A percentile compares a stretch with the other conserved stretches of the same genome.
phyloP scores from a whole-genome alignment of 768 basidiomycete species.

The Coprinellus aureogranulatus region DNA sequence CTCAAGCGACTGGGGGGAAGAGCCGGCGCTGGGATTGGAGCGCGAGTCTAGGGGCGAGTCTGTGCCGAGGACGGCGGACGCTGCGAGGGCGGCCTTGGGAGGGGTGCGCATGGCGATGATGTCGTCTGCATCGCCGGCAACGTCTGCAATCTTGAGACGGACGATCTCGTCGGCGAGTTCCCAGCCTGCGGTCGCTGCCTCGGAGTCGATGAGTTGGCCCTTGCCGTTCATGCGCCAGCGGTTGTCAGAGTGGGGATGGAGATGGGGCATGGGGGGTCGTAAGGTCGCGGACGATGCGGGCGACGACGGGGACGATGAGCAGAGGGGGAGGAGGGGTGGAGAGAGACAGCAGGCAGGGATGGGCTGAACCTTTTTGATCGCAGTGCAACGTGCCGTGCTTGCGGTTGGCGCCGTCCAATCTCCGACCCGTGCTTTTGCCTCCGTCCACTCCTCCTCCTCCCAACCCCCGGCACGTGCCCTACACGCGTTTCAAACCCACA shows the following conservation, averaged over 20 bases:
- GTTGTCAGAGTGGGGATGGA: slow-evolving; percentile 42
- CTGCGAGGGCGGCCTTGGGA: slow-evolving; percentile 60
- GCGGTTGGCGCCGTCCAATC: slow-evolving; percentile 26
- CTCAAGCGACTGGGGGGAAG: slow-evolving; percentile 68
- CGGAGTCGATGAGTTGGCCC: slow-evolving; percentile 62
- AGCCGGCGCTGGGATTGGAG: slow-evolving; percentile 68
- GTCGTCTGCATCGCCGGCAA: slow-evolving; percentile 50
- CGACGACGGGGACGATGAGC: background rate
- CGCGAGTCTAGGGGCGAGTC: slow-evolving; percentile 71
- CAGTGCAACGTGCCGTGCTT: slow-evolving; percentile 68
- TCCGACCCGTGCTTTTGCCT: slow-evolving; percentile 20
- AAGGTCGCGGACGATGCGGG: slow-evolving; percentile 3
- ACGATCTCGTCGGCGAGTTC: slow-evolving; percentile 72
- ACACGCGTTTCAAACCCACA: slow-evolving; percentile 16
- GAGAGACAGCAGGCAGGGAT: slow-evolving; percentile 59
- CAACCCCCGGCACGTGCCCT: slow-evolving; percentile 13
- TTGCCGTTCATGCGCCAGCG: slow-evolving; percentile 66
- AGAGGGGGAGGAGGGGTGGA: slow-evolving; percentile 42
- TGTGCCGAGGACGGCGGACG: slow-evolving; percentile 56
- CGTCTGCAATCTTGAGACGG: slow-evolving; percentile 65
- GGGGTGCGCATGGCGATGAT: slow-evolving; percentile 61
- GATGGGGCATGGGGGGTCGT: slow-evolving; percentile 41
- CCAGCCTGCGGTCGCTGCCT: slow-evolving; percentile 56
- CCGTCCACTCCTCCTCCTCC: background rate
- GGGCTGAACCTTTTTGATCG: slow-evolving; percentile 66